Evolutionary conservation across 2,329 filamentous ascomycete species (phyloP).

Genomic region (Pestalotiopsis sp.): DNA sequence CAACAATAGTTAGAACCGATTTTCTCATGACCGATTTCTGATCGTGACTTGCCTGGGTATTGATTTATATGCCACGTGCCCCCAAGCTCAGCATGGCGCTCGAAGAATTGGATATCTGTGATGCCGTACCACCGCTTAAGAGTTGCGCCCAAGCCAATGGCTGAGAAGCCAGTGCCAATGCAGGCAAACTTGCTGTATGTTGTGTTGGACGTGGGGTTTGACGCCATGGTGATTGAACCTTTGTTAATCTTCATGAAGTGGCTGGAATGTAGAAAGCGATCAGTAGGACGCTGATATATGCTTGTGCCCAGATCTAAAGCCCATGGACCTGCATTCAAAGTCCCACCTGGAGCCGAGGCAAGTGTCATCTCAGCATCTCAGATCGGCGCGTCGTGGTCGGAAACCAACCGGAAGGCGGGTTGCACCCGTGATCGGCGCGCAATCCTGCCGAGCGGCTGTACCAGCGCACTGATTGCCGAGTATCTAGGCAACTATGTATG

Average conservation of each 20-base stretch:
- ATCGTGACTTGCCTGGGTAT: constrained; percentile 52
- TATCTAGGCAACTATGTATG: too few relatives aligned
- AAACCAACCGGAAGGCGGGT: background rate
- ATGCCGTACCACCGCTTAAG: constrained; percentile 60
- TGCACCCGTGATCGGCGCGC: background rate
- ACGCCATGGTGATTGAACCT: background rate
- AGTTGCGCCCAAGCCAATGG: constrained; percentile 62
- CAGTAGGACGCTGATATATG: too few relatives aligned
- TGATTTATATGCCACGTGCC: constrained; percentile 68
- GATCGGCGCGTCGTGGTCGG: background rate
- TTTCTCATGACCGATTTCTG: background rate
- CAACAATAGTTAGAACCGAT: too few relatives aligned
- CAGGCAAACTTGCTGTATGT: constrained; percentile 4
- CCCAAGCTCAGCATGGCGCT: constrained; percentile 57
- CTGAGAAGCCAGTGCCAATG: constrained; percentile 65
- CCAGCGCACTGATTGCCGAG: too few relatives aligned
- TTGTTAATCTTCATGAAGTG: background rate
- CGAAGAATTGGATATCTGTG: constrained; percentile 63
- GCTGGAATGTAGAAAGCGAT: background rate
- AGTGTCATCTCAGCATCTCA: background rate
- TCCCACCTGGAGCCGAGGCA: background rate
- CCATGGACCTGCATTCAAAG: background rate
- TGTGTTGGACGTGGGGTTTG: background rate
- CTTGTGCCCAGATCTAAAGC: background rate
- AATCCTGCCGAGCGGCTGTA: too few relatives aligned